These are phyloP conservation scores for Hysterangium stoloniferum DNA, from an alignment of 768 basidiomycete genomes.

Conservation along the genomic window DNA sequence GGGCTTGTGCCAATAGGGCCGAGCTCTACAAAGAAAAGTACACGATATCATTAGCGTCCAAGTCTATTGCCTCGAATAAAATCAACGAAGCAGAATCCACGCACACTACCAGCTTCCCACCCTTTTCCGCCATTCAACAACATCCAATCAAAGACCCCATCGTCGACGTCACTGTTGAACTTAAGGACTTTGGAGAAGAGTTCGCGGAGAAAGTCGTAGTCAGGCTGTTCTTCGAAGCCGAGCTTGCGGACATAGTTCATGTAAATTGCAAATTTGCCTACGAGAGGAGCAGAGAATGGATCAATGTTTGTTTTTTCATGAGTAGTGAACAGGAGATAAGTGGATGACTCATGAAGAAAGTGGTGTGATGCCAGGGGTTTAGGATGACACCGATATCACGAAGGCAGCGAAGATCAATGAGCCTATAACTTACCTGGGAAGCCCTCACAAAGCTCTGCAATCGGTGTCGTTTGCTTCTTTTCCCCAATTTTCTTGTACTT, in stretches of 20 bases:
- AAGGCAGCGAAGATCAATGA: constrained; percentile 2
- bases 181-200: constrained; percentile 89
- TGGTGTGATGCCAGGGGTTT: no score
- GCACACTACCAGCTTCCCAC: constrained; percentile 84
- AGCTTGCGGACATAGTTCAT: constrained; percentile 99
- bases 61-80: no score
- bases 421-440: constrained; percentile 71
- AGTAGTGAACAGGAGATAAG: no score
- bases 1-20: no score
- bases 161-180: constrained; percentile 80
- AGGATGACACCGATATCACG: no score
- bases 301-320: no score
- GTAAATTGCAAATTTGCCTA: constrained; percentile 98
- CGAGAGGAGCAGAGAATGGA: constrained; percentile 14
- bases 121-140: constrained; percentile 88
- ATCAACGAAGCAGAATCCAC: no score
- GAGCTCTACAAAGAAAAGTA: no score
- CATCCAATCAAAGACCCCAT: constrained; percentile 97
- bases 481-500: constrained; percentile 99
- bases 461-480: constrained; percentile 93
- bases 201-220: constrained; percentile 96
- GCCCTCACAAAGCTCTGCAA: constrained; percentile 90
- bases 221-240: constrained; percentile 94
- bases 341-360: no score
- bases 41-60: no score